Evolutionary conservation across 805 yeast species (phyloP).

Genomic region (Myxozyma monticola): DNA sequence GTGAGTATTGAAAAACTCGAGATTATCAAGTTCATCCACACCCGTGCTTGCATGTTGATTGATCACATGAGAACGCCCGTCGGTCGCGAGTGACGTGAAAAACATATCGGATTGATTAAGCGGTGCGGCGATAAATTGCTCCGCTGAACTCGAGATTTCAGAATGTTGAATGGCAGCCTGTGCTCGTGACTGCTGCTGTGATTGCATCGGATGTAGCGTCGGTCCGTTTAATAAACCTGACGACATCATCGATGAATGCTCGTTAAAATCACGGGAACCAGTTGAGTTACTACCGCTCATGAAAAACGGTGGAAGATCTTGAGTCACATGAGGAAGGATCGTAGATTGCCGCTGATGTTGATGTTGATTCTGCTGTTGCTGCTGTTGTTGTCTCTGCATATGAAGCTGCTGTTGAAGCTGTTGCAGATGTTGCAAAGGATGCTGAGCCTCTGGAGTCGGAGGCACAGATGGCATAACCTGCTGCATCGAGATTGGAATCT

Average conservation of each 20-base stretch:
- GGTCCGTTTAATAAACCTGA: slow-evolving; percentile 19
- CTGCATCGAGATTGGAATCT: slow-evolving; percentile 19
- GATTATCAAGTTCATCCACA: slow-evolving; percentile 20
- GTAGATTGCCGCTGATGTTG: slow-evolving; percentile 4
- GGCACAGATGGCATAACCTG: slow-evolving; percentile 20
- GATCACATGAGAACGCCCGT: slow-evolving; percentile 27
- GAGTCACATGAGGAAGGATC: background rate
- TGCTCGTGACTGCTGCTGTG: background rate
- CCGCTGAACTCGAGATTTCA: background rate
- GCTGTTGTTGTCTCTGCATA: slow-evolving; percentile 19
- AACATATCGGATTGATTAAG: slow-evolving; percentile 16
- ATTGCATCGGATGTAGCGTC: slow-evolving; percentile 9
- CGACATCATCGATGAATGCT: slow-evolving; percentile 3
- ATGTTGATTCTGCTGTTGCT: slow-evolving; percentile 12
- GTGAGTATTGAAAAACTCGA: slow-evolving; percentile 26
- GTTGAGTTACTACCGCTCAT: background rate
- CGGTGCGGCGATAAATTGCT: background rate
- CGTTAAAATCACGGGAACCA: slow-evolving; percentile 2
- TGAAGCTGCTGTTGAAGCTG: slow-evolving; percentile 23
- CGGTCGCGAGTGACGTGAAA: slow-evolving; percentile 26
- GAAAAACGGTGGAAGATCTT: background rate
- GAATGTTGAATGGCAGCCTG: background rate
- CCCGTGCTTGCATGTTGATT: slow-evolving; percentile 23
- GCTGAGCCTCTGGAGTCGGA: slow-evolving; percentile 15
- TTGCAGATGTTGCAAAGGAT: slow-evolving; percentile 21